Percentiles rank a stretch among this genome's conserved stretches.
Conservation (phyloP, 2,329 filamentous ascomycete genomes). For the Botrytis fabae region DNA sequence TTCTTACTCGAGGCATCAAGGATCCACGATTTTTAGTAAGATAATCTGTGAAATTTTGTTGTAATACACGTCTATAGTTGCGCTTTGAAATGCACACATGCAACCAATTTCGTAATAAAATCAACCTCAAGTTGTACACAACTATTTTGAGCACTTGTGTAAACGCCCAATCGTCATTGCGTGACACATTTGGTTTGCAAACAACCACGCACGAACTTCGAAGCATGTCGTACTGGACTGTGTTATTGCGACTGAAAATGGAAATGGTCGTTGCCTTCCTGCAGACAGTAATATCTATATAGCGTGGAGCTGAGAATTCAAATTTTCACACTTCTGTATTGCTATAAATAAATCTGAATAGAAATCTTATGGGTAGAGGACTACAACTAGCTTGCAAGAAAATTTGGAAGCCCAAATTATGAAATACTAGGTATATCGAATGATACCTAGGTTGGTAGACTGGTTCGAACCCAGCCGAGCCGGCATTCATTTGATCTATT, state of each 20-base stretch:
- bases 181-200: not conserved
- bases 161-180: not conserved
- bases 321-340: not conserved
- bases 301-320: no score
- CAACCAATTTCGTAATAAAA: not conserved
- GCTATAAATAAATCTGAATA: no score
- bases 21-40: not conserved
- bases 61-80: not conserved
- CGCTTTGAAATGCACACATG: not conserved
- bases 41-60: not conserved
- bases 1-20: not conserved
- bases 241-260: not conserved
- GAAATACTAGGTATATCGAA: not conserved
- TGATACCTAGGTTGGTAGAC: not conserved
- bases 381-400: not conserved
- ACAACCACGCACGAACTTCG: not conserved
- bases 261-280: not conserved
- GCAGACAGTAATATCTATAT: not conserved
- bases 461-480: not conserved
- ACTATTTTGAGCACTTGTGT: not conserved
- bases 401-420: constrained; percentile 10
- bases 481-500: not conserved
- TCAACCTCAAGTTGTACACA: constrained; percentile 4
- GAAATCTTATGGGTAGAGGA: not conserved
- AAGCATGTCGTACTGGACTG: not conserved